A percentile compares a stretch with the other conserved stretches of the same genome.
Conservation (phyloP, 306 rosid genomes). For the Acacia confusa region DNA sequence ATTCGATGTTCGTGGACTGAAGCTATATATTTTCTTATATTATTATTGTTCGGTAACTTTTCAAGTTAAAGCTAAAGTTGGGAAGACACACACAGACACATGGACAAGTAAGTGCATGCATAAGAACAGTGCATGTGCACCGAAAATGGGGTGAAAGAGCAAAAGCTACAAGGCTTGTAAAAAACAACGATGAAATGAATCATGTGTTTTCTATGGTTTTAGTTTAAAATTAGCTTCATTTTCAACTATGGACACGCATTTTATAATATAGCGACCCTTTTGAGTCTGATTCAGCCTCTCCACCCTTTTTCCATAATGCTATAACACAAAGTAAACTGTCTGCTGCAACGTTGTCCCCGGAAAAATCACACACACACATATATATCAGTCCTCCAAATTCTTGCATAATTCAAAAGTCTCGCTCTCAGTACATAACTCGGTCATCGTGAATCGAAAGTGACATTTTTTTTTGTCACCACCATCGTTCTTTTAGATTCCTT, state of each 20-base stretch:
- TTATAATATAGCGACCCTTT: background rate
- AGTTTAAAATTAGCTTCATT: slow-evolving; percentile 25
- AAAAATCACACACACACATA: background rate
- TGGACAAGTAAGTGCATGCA: background rate
- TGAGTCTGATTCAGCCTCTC: background rate
- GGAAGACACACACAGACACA: background rate
- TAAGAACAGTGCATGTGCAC: background rate
- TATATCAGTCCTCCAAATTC: background rate
- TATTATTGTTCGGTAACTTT: background rate
- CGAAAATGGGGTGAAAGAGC: background rate
- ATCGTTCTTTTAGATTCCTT: background rate
- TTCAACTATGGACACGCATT: slow-evolving; percentile 1
- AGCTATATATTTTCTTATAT: background rate
- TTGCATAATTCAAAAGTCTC: slow-evolving; percentile 17
- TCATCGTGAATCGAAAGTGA: background rate
- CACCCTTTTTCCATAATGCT: no score
- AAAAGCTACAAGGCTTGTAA: background rate
- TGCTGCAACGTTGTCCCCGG: no score
- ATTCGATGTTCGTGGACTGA: background rate
- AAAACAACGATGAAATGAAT: background rate
- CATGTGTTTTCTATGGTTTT: background rate
- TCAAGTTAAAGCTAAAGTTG: background rate
- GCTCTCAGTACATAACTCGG: background rate
- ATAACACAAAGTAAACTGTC: no score
- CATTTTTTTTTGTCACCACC: background rate